Percentiles rank a stretch among this genome's conserved stretches.
Evolutionary conservation across 441 rosid species (phyloP).

Genomic region (Breynia disticha): DNA sequence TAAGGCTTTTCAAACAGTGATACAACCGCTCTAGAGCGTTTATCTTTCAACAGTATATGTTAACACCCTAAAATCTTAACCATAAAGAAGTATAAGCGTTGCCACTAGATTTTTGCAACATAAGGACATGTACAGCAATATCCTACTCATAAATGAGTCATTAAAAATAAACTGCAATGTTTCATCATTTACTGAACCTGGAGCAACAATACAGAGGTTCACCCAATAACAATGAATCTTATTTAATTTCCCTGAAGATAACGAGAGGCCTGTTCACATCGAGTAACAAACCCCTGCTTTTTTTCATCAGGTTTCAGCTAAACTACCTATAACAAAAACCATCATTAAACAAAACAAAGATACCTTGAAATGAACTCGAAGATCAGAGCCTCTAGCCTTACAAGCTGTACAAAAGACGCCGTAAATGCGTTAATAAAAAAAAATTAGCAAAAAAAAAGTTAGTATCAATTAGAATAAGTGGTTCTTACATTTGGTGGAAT

Average conservation of each 20-base stretch:
- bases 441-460: too few relatives aligned
- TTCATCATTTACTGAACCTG: conserved; percentile 3
- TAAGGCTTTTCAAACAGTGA: too few relatives aligned
- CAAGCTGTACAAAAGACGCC: conserved; percentile 37
- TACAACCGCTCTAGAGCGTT: too few relatives aligned
- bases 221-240: conserved; percentile 40
- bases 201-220: conserved; percentile 27
- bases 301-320: conserved; percentile 16
- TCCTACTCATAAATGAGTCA: too few relatives aligned
- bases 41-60: too few relatives aligned
- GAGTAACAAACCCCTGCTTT: conserved; percentile 58
- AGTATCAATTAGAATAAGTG: too few relatives aligned
- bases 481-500: conserved; percentile 53
- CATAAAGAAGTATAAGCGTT: too few relatives aligned
- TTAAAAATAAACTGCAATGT: neutral
- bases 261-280: conserved; percentile 43
- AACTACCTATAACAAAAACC: too few relatives aligned
- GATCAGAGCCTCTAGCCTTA: conserved; percentile 66
- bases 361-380: conserved; percentile 70
- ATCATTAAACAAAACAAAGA: conserved; percentile 4
- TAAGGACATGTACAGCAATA: too few relatives aligned
- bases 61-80: too few relatives aligned
- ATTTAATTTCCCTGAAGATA: conserved; percentile 59
- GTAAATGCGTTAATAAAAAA: neutral
- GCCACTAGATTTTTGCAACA: too few relatives aligned